phyloP scores from a whole-genome alignment of 768 basidiomycete species.

The Daedaleopsis sinensis region DNA sequence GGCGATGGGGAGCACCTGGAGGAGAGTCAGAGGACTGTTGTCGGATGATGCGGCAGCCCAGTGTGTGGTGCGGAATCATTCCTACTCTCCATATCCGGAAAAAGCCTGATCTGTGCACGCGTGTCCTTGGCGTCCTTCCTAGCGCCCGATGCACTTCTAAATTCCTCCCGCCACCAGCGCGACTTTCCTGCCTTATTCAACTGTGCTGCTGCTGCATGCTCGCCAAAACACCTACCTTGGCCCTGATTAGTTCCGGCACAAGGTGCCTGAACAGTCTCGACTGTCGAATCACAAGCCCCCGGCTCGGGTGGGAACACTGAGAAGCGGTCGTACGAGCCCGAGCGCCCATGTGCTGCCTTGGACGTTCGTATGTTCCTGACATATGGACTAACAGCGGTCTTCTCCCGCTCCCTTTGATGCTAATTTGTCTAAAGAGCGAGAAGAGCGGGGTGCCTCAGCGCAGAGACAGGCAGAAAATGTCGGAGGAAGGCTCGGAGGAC shows the following conservation, averaged over 20 bases:
- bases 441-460: too few relatives aligned
- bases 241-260: too few relatives aligned
- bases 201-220: background rate
- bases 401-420: too few relatives aligned
- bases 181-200: too few relatives aligned
- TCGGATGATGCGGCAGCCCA: too few relatives aligned
- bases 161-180: background rate
- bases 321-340: background rate
- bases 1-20: too few relatives aligned
- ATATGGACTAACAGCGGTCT: background rate
- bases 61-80: slow-evolving; percentile 10
- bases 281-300: slow-evolving; percentile 9
- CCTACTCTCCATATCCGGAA: slow-evolving; percentile 10
- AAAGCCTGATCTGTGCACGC: background rate
- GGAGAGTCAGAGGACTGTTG: too few relatives aligned
- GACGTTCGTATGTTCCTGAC: background rate
- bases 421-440: too few relatives aligned
- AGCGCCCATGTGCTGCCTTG: background rate
- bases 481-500: background rate
- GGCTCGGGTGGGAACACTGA: background rate
- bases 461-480: background rate
- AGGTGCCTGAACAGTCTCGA: too few relatives aligned
- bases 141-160: background rate
- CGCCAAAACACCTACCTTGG: background rate
- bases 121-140: background rate